A percentile compares a stretch with the other conserved stretches of the same genome.
Conservation (phyloP, 306 rosid species). For the Fragaria vesca region DNA sequence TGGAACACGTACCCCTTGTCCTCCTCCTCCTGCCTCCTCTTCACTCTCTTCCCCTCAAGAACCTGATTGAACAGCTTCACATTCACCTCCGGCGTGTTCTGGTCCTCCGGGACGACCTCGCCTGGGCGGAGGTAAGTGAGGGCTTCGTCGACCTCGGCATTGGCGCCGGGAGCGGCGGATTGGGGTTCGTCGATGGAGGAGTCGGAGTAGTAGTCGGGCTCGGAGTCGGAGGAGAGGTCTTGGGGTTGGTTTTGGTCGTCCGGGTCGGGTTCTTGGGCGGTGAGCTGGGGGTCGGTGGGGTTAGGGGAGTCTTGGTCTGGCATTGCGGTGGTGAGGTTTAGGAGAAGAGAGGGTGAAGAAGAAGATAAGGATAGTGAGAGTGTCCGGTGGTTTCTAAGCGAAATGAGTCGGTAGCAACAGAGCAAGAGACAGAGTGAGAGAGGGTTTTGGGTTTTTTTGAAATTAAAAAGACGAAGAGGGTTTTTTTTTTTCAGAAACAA, state of each 20-base stretch:
- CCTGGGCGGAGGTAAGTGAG: constrained; percentile 25
- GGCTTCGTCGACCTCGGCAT: constrained; percentile 20
- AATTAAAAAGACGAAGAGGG: not conserved
- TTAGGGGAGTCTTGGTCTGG: not conserved
- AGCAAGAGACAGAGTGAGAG: not conserved
- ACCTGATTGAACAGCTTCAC: constrained; percentile 28
- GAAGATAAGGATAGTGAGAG: constrained; percentile 4
- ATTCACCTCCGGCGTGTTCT: constrained; percentile 39
- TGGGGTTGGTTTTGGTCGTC: not conserved
- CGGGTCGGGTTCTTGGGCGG: not conserved
- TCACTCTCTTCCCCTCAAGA: constrained; percentile 29
- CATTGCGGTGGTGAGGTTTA: not conserved
- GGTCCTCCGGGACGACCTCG: constrained; percentile 23
- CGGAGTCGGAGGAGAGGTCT: constrained; percentile 6
- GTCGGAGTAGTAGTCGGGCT: not conserved
- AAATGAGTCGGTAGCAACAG: not conserved
- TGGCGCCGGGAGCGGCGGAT: constrained; percentile 13
- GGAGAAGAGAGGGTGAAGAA: not conserved
- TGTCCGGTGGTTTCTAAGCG: not conserved
- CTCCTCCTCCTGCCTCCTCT: constrained; percentile 27
- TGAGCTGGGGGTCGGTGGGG: not conserved
- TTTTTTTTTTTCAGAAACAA: not conserved
- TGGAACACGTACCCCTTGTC: not conserved
- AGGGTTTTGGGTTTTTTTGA: not conserved
- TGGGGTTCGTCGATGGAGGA: constrained; percentile 18